phyloP scores from a whole-genome alignment of 2,329 filamentous ascomycete genomes.

The Aspergillus ustus region DNA sequence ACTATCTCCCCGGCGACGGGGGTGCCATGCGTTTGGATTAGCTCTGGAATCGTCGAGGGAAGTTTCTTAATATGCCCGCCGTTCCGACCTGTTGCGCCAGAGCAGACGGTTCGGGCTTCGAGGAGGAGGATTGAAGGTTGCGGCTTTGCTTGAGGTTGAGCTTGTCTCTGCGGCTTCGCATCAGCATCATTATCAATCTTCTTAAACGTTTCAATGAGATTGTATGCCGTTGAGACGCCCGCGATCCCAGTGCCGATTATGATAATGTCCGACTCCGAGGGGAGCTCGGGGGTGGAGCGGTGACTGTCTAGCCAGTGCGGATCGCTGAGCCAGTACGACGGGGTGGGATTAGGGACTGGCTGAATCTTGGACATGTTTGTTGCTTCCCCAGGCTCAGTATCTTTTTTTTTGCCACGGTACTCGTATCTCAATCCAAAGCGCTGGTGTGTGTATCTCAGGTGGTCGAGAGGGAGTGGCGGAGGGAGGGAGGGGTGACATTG shows the following conservation, averaged over 20 bases:
- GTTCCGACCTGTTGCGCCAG: constrained; percentile 30
- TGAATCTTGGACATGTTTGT: no score
- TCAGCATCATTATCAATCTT: no score
- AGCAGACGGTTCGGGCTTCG: constrained; percentile 48
- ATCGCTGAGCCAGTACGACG: constrained; percentile 23
- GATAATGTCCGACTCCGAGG: constrained; percentile 48
- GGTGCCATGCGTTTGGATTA: background rate
- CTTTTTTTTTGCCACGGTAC: no score
- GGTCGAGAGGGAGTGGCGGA: no score
- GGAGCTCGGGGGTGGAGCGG: constrained; percentile 35
- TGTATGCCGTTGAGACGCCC: background rate
- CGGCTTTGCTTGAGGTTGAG: constrained; percentile 7
- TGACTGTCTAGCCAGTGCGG: constrained; percentile 22
- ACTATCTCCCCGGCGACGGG: background rate
- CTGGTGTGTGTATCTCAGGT: no score
- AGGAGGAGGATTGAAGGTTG: constrained; percentile 42
- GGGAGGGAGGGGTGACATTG: no score
- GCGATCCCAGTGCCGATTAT: constrained; percentile 44
- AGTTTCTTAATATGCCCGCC: constrained; percentile 50
- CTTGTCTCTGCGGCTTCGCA: no score
- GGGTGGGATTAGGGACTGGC: constrained; percentile 18
- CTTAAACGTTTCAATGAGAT: background rate
- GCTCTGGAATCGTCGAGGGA: background rate
- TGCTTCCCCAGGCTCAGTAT: no score
- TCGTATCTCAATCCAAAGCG: no score